These are phyloP conservation scores for Mycena vitilis DNA, from an alignment of 768 basidiomycete genomes.

Conservation along the genomic window DNA sequence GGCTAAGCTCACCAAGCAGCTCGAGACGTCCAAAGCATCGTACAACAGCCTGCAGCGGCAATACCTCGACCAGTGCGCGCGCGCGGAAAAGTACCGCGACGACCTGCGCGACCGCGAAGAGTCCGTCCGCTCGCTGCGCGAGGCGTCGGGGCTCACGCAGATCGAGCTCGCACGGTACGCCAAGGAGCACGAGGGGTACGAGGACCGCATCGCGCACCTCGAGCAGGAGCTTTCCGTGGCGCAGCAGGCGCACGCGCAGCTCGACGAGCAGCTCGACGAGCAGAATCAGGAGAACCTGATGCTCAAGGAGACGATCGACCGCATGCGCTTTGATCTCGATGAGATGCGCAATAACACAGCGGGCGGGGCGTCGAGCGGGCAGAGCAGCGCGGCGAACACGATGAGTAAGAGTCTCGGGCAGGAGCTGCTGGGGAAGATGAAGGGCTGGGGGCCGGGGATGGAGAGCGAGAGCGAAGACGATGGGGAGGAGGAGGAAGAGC, in stretches of 20 bases:
- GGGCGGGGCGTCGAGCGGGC: conserved; percentile 54
- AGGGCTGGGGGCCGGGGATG: conserved; percentile 45
- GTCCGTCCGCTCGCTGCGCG: conserved; percentile 78
- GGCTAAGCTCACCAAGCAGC: conserved; percentile 75
- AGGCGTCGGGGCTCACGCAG: conserved; percentile 67
- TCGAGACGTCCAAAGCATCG: conserved; percentile 79
- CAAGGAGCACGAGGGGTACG: conserved; percentile 76
- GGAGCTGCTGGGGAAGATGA: conserved; percentile 74
- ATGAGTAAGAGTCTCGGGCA: conserved; percentile 82
- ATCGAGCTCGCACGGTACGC: conserved; percentile 75
- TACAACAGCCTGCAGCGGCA: conserved; percentile 86
- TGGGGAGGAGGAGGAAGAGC: conserved; percentile 51
- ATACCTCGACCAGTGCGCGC: conserved; percentile 88
- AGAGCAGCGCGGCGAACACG: conserved; percentile 63
- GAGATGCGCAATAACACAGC: conserved; percentile 75
- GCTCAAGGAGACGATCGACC: conserved; percentile 95
- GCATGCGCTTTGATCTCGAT: conserved; percentile 94
- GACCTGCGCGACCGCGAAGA: conserved; percentile 81
- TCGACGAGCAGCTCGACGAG: too few species aligned
- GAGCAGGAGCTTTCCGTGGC: conserved; percentile 79
- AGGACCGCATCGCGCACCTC: conserved; percentile 76
- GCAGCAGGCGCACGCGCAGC: conserved; percentile 74
- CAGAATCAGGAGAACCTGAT: conserved; percentile 96
- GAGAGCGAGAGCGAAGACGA: conserved; percentile 51
- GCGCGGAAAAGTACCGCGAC: conserved; percentile 83